Percentiles rank a stretch among this genome's conserved stretches.
Conservation (phyloP, 1,139 yeast species). For the Debaryomyces subglobosus region DNA sequence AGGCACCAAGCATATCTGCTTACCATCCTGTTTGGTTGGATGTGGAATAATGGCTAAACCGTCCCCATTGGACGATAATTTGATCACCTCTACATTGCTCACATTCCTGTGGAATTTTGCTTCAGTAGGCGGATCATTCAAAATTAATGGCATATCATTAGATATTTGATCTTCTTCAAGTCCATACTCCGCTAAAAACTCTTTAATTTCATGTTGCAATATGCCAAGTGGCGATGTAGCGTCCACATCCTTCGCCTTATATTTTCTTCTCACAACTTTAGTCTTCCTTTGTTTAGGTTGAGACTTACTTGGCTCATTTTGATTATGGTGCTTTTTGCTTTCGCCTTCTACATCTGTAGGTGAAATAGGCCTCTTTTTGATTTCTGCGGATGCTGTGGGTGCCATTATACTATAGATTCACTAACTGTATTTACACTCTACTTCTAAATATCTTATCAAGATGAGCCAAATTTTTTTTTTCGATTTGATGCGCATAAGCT, state of each 20-base stretch:
- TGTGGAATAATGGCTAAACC: slow-evolving; percentile 66
- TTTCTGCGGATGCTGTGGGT: background rate
- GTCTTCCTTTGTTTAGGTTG: slow-evolving; percentile 28
- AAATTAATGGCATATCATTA: slow-evolving; percentile 66
- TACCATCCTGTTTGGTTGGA: slow-evolving; percentile 47
- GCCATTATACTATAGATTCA: slow-evolving; percentile 1
- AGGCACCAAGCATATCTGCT: slow-evolving; percentile 67
- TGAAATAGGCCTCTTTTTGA: slow-evolving; percentile 8
- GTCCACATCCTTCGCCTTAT: slow-evolving; percentile 66
- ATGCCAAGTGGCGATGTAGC: slow-evolving; percentile 84
- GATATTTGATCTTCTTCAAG: slow-evolving; percentile 50
- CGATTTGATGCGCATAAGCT: slow-evolving; percentile 8
- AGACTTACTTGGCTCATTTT: background rate
- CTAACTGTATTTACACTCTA: background rate
- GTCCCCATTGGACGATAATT: slow-evolving; percentile 77
- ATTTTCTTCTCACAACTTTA: slow-evolving; percentile 36
- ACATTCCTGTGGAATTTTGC: slow-evolving; percentile 63
- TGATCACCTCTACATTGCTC: slow-evolving; percentile 56
- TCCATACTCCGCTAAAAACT: slow-evolving; percentile 48
- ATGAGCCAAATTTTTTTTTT: slow-evolving; percentile 5
- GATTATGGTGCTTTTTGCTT: slow-evolving; percentile 8
- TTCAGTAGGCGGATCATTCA: slow-evolving; percentile 59
- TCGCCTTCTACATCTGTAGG: slow-evolving; percentile 1
- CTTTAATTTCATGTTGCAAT: slow-evolving; percentile 70
- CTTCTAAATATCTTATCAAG: slow-evolving; percentile 3